Evolutionary conservation across 179 eudicot genomes (phyloP).

Genomic region (Drosera spatulata): DNA sequence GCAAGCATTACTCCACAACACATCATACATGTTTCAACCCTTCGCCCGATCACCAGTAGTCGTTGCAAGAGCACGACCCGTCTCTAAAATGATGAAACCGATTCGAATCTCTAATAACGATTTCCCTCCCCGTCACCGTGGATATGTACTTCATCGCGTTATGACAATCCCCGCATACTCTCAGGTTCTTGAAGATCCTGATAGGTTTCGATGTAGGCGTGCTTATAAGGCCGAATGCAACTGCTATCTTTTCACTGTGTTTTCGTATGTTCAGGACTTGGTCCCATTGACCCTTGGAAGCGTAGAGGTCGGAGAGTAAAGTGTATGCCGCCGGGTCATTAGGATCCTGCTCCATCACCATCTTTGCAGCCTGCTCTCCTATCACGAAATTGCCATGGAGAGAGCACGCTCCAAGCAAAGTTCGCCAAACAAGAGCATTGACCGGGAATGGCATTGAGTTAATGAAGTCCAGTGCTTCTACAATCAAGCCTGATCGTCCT

Average conservation of each 20-base stretch:
- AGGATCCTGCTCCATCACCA: conserved; percentile 39
- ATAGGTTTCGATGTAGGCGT: conserved; percentile 25
- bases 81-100: conserved; percentile 49
- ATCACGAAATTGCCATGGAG: conserved; percentile 33
- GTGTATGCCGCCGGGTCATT: conserved; percentile 49
- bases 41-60: conserved; percentile 50
- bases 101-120: conserved; percentile 43
- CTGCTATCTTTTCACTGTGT: conserved; percentile 51
- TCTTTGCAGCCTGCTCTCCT: conserved; percentile 35
- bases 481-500: conserved; percentile 42
- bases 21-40: no score
- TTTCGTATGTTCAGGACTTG: conserved; percentile 28
- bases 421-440: conserved; percentile 50
- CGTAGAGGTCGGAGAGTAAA: conserved; percentile 48
- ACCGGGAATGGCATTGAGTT: conserved; percentile 41
- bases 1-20: no score
- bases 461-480: conserved; percentile 33
- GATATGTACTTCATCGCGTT: conserved; percentile 45
- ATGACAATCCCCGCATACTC: conserved; percentile 60
- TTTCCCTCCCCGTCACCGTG: conserved; percentile 30
- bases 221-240: conserved; percentile 49
- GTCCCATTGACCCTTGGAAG: conserved; percentile 44
- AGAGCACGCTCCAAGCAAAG: conserved; percentile 48
- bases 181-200: conserved; percentile 47
- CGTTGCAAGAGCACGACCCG: conserved; percentile 51